Evolutionary conservation across 2,329 filamentous ascomycete genomes (phyloP), one percentile per base, ranked within the genome.

Genomic region (Ophiosphaerella narmari): DNA sequence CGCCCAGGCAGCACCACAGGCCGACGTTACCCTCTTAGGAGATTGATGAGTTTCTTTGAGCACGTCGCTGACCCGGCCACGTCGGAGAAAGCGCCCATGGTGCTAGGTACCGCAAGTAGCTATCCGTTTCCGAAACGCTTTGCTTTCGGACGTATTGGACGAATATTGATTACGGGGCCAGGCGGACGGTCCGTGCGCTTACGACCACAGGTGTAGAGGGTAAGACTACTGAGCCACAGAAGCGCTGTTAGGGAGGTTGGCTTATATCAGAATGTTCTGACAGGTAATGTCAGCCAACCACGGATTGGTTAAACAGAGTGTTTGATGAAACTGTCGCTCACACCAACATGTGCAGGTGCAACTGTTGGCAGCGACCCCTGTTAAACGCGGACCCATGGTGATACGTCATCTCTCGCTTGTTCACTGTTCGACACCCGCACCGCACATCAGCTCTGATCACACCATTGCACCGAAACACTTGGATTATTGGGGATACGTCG

Each of bases 1-100:
- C 50, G 43, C 35, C 26, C 46, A 35, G 48, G 38, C 40, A 49
- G 43, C 42, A 52, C 7, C 46, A 39, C 48, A 42, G 51, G 59
- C 54, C 60, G 54, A 65, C 66, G 54, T 65, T 40, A 60, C 67
- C 69, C 69, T 64, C 66, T 63, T 34, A 72, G 53, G 46, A 72
- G 57, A 63, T 72, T 72, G 54, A 72, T 71, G 46, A 71, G 60
- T 50, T 61, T 66, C 50, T 71, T 69, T 3, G 62, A 57, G 52
- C 62, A 66, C 34, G 51, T 67, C 29, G 54, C 46, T 23, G 66
- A 69, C n/a, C 65, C 62, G 40, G 54, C 59, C 2, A 68, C 62
- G 43, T 70, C 65, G 26, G 69, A 70, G 26, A 71, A 66, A 35
- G 60, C 62, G 42, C 50, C 54, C 65, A 68, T 68, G 26, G 23